phyloP scores from a whole-genome alignment of 1,284 basidiomycete genomes.

The Cutaneotrichosporon sp. region DNA sequence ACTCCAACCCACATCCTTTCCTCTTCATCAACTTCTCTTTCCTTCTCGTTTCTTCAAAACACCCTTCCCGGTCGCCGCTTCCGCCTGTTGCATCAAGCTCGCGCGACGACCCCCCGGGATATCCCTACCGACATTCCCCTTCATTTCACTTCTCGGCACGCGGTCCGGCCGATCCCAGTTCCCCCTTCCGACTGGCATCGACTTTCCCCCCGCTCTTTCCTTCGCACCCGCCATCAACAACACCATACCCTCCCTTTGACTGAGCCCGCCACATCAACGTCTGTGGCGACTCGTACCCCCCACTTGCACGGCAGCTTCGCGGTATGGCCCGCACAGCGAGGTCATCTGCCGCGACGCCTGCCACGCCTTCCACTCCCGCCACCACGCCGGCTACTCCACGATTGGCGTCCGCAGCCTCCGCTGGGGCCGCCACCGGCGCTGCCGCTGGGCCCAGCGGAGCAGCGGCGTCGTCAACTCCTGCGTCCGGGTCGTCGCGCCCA shows the following conservation, averaged over 20 bases:
- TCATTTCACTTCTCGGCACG: neutral
- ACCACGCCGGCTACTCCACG: conserved; percentile 11
- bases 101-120: neutral
- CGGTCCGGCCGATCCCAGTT: neutral
- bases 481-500: conserved; percentile 5
- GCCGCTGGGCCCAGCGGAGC: conserved; percentile 15
- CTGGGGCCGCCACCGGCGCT: conserved; percentile 8
- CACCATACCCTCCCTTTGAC: neutral
- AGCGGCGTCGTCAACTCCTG: neutral
- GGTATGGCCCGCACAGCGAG: conserved; percentile 27
- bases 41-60: neutral
- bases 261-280: neutral
- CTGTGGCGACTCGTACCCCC: neutral
- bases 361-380: conserved; percentile 10
- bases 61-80: neutral
- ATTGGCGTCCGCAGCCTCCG: conserved; percentile 9
- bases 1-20: neutral
- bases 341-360: conserved; percentile 19
- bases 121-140: neutral
- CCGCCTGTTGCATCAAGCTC: neutral
- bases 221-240: neutral
- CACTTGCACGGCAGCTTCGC: conserved; percentile 11
- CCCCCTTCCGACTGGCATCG: neutral
- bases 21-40: neutral
- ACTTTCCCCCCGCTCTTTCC: neutral